A percentile compares a stretch with the other conserved stretches of the same genome.
Evolutionary conservation across 1,284 basidiomycete genomes (phyloP).

Genomic region (Taiwanofungus camphoratus): DNA sequence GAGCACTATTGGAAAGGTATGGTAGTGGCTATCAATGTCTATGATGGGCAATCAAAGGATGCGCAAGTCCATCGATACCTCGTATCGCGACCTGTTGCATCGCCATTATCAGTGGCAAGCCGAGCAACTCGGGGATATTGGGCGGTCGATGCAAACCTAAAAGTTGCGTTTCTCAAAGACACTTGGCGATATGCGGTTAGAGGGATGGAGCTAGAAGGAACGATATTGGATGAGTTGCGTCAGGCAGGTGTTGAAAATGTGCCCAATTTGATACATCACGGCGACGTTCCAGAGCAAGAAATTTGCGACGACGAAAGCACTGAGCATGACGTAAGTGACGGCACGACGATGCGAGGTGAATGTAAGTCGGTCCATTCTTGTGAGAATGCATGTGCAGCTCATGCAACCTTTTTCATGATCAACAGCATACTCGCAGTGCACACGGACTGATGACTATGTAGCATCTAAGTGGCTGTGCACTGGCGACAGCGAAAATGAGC

Average conservation of each 20-base stretch:
- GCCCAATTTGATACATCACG: constrained; percentile 6
- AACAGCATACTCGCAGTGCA: not conserved
- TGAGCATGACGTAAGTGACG: not conserved
- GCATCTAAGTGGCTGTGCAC: not conserved
- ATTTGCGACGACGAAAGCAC: not conserved
- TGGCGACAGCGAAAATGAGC: not conserved
- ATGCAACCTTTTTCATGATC: not conserved
- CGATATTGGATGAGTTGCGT: not conserved
- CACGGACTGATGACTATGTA: not conserved
- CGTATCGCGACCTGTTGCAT: constrained; percentile 5
- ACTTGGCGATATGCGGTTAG: constrained; percentile 7
- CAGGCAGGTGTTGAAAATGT: constrained; percentile 4
- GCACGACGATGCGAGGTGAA: no score
- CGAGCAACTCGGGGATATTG: constrained; percentile 11
- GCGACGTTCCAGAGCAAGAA: constrained; percentile 6
- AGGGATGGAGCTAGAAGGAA: constrained; percentile 6
- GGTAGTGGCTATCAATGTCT: not conserved
- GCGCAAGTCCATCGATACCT: not conserved
- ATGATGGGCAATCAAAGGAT: not conserved
- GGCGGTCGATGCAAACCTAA: constrained; percentile 6
- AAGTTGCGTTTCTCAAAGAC: constrained; percentile 11
- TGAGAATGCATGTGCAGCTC: not conserved
- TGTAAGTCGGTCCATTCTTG: no score
- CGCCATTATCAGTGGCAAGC: constrained; percentile 2
- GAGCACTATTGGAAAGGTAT: not conserved